Percentiles rank a stretch among this genome's conserved stretches.
Evolutionary conservation across 345 rosid species (phyloP).

Genomic region (Firmiana major): DNA sequence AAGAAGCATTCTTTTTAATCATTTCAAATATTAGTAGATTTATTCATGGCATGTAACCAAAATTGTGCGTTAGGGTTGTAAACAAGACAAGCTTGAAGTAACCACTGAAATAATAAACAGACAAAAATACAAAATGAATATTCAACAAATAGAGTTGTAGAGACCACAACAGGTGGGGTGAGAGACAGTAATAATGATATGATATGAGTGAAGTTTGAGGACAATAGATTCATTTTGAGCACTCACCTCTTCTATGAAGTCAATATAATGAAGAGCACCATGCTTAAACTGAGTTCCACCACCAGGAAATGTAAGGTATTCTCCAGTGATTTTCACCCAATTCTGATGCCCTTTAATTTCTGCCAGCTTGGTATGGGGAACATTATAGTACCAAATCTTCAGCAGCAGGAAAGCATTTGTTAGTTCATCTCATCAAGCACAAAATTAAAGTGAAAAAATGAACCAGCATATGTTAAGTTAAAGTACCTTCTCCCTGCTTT

Average conservation of each 20-base stretch:
- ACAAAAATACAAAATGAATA: background rate
- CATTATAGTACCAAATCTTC: conserved; percentile 91
- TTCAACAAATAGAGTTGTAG: background rate
- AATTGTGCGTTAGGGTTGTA: background rate
- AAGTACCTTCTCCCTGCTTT: conserved; percentile 85
- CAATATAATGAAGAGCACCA: conserved; percentile 91
- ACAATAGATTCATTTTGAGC: conserved; percentile 8
- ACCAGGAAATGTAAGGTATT: conserved; percentile 94
- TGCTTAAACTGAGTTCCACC: conserved; percentile 97
- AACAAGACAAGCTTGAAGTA: no score
- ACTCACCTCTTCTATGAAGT: conserved; percentile 86
- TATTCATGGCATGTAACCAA: background rate
- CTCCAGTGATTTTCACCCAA: conserved; percentile 94
- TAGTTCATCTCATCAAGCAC: background rate
- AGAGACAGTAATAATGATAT: conserved; percentile 6
- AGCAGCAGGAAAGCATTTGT: conserved; percentile 33
- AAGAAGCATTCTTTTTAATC: background rate
- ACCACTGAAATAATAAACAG: background rate
- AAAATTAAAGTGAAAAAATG: background rate
- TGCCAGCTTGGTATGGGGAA: conserved; percentile 93
- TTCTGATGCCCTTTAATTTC: conserved; percentile 92
- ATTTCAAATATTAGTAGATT: background rate
- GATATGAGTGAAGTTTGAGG: background rate
- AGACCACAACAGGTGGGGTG: background rate
- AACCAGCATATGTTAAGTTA: background rate